Evolutionary conservation across 176 grass and related monocot species (phyloP).

Genomic region (Hordeum marinum): DNA sequence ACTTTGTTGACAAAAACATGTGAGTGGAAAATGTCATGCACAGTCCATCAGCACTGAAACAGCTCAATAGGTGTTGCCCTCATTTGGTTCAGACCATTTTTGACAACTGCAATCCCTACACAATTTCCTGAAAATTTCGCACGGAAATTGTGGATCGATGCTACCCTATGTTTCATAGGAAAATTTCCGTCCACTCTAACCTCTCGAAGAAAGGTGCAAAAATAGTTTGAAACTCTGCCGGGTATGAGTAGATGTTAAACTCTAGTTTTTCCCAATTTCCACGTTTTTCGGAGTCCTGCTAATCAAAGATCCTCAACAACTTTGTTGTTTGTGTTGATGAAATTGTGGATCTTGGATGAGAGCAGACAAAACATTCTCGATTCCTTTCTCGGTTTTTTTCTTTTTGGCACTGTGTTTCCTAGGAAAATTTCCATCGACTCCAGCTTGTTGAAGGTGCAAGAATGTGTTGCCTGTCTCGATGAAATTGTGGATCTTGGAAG

Average conservation of each 20-base stretch:
- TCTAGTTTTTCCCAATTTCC: too few relatives aligned
- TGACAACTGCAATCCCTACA: background rate
- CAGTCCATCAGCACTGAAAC: background rate
- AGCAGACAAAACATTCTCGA: too few relatives aligned
- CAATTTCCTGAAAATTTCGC: background rate
- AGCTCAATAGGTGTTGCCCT: background rate
- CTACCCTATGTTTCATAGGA: background rate
- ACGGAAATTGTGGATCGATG: background rate
- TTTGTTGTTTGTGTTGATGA: too few relatives aligned
- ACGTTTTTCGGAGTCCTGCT: too few relatives aligned
- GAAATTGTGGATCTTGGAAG: background rate
- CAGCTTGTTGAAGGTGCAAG: background rate
- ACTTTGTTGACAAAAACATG: background rate
- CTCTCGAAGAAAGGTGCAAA: background rate
- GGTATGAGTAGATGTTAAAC: too few relatives aligned
- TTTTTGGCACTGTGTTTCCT: background rate
- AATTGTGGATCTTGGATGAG: background rate
- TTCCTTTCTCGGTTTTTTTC: too few relatives aligned
- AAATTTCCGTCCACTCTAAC: background rate
- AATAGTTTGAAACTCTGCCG: too few relatives aligned
- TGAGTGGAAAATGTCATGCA: background rate
- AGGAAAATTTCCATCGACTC: background rate
- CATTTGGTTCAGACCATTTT: background rate
- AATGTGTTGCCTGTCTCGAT: background rate
- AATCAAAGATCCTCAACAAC: background rate